Conservation (phyloP, 768 basidiomycete genomes). For the Boletales sp. region DNA sequence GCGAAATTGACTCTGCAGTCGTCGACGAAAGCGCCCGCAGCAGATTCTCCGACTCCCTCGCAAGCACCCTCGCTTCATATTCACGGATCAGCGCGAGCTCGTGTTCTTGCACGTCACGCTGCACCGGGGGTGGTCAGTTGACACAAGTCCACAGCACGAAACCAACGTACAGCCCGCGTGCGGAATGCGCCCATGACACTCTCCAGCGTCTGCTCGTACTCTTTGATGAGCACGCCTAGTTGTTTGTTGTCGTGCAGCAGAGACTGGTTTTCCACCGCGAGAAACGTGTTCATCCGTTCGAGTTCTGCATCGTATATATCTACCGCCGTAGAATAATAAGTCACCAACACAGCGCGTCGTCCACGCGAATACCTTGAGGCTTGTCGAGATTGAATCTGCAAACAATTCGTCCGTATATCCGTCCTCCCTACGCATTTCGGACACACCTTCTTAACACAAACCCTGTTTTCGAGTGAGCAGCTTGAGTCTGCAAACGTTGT, state of each 20-base stretch:
- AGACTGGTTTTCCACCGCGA: conserved; percentile 77
- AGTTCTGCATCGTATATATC: conserved; percentile 90
- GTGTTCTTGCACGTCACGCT: conserved; percentile 92
- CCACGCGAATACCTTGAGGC: conserved; percentile 55
- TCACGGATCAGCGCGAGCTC: conserved; percentile 87
- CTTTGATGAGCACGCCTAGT: conserved; percentile 83
- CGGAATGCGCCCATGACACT: conserved; percentile 91
- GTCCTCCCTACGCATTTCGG: background rate
- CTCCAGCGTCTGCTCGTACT: conserved; percentile 96
- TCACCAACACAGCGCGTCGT: background rate
- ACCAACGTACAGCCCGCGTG: conserved; percentile 74
- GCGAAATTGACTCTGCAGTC: conserved; percentile 62
- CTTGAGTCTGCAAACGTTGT: conserved; percentile 58
- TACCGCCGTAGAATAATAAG: conserved; percentile 28
- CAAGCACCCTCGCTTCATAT: conserved; percentile 83
- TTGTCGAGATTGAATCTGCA: conserved; percentile 84
- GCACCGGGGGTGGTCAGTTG: background rate
- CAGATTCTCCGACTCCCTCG: conserved; percentile 66
- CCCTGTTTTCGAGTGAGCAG: conserved; percentile 85
- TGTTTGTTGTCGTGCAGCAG: conserved; percentile 96
- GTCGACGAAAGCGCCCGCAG: conserved; percentile 54
- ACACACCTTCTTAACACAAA: conserved; percentile 82
- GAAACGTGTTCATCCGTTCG: conserved; percentile 79
- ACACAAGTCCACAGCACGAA: background rate
- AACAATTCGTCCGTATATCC: background rate